Evolutionary conservation across 2,329 filamentous ascomycete genomes (phyloP).

Genomic region (Neocucurbitaria cava): DNA sequence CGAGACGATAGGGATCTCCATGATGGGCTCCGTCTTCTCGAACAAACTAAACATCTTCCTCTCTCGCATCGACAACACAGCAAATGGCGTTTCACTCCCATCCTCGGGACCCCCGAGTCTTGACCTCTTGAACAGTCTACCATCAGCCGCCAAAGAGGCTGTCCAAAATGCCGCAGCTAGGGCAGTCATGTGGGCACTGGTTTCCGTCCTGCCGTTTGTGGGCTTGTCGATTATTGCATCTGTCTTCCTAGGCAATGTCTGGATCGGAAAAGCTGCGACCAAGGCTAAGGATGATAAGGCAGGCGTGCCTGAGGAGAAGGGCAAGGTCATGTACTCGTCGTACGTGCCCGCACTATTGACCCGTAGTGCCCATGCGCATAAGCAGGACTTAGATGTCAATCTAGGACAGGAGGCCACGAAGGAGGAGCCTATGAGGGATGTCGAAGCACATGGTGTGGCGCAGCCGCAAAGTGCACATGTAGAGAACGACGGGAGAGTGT

Average conservation of each 20-base stretch:
- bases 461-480: conserved; percentile 6
- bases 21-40: conserved; percentile 74
- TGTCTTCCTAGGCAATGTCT: conserved; percentile 60
- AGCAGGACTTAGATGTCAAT: conserved; percentile 25
- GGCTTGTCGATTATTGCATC: conserved; percentile 55
- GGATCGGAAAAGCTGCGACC: conserved; percentile 50
- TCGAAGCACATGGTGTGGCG: conserved; percentile 7
- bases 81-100: conserved; percentile 31
- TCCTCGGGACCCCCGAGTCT: conserved; percentile 33
- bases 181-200: conserved; percentile 71
- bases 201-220: conserved; percentile 67
- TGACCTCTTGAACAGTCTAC: conserved; percentile 48
- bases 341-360: conserved; percentile 26
- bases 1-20: conserved; percentile 68
- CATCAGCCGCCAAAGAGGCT: conserved; percentile 42
- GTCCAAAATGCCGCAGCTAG: conserved; percentile 57
- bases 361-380: conserved; percentile 10
- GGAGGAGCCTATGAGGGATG: conserved; percentile 10
- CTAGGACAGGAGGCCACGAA: conserved; percentile 8
- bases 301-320: conserved; percentile 16
- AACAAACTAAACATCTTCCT: conserved; percentile 56
- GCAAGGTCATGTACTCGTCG: conserved; percentile 26
- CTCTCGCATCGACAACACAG: conserved; percentile 21
- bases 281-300: conserved; percentile 32
- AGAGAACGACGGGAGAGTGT: neutral